Evolutionary conservation across 441 rosid genomes (phyloP).

Genomic region (Mallotus japonicus): DNA sequence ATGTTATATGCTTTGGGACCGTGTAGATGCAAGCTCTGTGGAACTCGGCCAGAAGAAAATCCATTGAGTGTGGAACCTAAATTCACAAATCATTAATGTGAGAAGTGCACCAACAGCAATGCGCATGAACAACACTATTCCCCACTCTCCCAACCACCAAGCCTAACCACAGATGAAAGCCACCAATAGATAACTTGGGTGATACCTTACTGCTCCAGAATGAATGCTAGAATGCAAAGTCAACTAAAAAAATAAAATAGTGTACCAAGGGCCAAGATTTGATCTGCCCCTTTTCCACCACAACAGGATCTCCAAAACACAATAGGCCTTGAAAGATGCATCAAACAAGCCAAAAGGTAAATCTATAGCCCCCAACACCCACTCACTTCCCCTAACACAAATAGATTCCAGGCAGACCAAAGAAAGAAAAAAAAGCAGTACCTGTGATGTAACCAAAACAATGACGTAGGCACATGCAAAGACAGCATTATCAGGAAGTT

Average conservation of each 20-base stretch:
- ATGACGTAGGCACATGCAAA: constrained; percentile 74
- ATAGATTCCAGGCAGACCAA: neutral
- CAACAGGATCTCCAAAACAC: neutral
- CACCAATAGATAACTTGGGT: constrained; percentile 1
- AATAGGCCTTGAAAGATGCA: neutral
- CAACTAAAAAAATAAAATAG: neutral
- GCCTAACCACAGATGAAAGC: constrained; percentile 7
- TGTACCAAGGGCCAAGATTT: neutral
- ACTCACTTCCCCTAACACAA: neutral
- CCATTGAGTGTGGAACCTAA: constrained; percentile 74
- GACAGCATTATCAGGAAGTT: constrained; percentile 52
- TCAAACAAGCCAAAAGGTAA: neutral
- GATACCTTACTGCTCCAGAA: neutral
- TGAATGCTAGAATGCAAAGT: neutral
- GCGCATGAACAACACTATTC: constrained; percentile 2
- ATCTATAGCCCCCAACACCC: neutral
- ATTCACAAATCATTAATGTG: constrained; percentile 25
- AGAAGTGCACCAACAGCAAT: neutral
- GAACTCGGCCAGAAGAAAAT: constrained; percentile 79
- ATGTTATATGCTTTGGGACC: constrained; percentile 65
- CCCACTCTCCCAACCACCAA: neutral
- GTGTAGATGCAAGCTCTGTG: constrained; percentile 82
- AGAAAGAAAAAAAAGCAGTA: constrained; percentile 20
- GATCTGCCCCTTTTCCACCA: neutral
- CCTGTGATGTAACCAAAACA: constrained; percentile 74